Evolutionary conservation across 768 basidiomycete genomes (phyloP).

Genomic region (Kwoniella bestiolae): DNA sequence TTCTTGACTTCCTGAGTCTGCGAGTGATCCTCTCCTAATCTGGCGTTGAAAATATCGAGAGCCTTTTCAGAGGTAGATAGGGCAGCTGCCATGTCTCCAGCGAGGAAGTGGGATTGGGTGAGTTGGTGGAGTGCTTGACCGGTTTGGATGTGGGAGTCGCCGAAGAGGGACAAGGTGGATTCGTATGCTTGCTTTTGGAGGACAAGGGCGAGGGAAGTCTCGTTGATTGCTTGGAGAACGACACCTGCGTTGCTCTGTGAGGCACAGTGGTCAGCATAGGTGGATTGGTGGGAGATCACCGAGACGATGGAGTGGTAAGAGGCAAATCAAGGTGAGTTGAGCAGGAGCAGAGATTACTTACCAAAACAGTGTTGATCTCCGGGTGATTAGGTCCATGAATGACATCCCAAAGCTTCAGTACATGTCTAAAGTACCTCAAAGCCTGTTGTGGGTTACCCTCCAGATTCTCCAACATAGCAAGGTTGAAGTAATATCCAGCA

Average conservation of each 20-base stretch:
- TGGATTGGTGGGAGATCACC: background rate
- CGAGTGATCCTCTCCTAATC: constrained; percentile 55
- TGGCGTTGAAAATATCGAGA: constrained; percentile 52
- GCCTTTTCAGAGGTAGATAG: constrained; percentile 49
- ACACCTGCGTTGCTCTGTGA: constrained; percentile 55
- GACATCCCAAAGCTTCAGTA: constrained; percentile 57
- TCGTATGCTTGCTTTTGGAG: constrained; percentile 51
- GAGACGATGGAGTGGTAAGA: background rate
- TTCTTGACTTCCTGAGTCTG: constrained; percentile 57
- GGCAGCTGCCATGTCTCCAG: constrained; percentile 54
- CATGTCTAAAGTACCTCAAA: constrained; percentile 58
- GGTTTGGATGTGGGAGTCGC: constrained; percentile 55
- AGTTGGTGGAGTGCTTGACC: constrained; percentile 57
- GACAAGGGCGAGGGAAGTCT: constrained; percentile 51
- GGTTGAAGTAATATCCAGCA: constrained; percentile 58
- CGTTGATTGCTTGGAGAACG: constrained; percentile 52
- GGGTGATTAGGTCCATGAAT: constrained; percentile 59
- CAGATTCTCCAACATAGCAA: constrained; percentile 60
- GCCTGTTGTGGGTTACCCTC: constrained; percentile 56
- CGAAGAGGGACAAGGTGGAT: constrained; percentile 53
- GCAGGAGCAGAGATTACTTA: constrained; percentile 33
- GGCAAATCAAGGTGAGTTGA: no score
- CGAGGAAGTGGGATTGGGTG: constrained; percentile 58
- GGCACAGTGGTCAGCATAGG: background rate
- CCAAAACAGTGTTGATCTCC: constrained; percentile 56